A percentile compares a stretch with the other conserved stretches of the same genome.
These are phyloP conservation scores for Paxillus involutus DNA, from an alignment of 768 basidiomycete genomes.

Conservation along the genomic window DNA sequence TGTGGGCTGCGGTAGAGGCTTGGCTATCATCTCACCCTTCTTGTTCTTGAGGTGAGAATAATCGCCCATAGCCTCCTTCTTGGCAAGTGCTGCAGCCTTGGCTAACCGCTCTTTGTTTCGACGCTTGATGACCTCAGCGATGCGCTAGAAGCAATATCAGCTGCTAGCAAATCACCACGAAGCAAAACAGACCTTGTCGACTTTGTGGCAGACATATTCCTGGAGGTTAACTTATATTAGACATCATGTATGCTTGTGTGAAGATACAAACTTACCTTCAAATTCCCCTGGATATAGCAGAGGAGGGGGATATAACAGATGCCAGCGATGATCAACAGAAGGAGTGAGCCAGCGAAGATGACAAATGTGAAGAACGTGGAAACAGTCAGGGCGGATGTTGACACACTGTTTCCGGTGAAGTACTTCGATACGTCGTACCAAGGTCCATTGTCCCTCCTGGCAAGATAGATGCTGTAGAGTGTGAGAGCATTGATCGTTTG, in stretches of 20 bases:
- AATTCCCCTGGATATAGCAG: slow-evolving; percentile 93
- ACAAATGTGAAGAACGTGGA: slow-evolving; percentile 89
- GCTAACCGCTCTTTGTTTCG: slow-evolving; percentile 83
- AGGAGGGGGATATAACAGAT: slow-evolving; percentile 92
- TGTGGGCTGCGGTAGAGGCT: slow-evolving; percentile 89
- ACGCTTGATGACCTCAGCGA: slow-evolving; percentile 89
- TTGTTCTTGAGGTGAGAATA: slow-evolving; percentile 91
- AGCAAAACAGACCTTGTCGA: slow-evolving; percentile 75
- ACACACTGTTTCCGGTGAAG: slow-evolving; percentile 70
- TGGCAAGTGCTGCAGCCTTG: slow-evolving; percentile 77
- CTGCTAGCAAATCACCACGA: slow-evolving; percentile 1
- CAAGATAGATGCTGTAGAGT: slow-evolving; percentile 86
- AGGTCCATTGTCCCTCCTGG: slow-evolving; percentile 45
- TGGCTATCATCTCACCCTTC: slow-evolving; percentile 80
- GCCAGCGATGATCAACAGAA: slow-evolving; percentile 81
- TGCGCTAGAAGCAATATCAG: slow-evolving; percentile 57
- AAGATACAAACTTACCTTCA: slow-evolving; percentile 62
- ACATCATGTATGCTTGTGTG: not conserved
- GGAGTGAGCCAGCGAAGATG: slow-evolving; percentile 81
- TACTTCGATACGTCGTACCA: slow-evolving; percentile 80
- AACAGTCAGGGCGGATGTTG: slow-evolving; percentile 82
- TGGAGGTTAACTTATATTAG: slow-evolving; percentile 27
- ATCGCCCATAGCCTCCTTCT: slow-evolving; percentile 90
- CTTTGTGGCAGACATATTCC: slow-evolving; percentile 99
- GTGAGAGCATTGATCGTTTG: slow-evolving; percentile 97